Conservation (phyloP, 495 filamentous ascomycete species). For the Penicillium riverlandense region DNA sequence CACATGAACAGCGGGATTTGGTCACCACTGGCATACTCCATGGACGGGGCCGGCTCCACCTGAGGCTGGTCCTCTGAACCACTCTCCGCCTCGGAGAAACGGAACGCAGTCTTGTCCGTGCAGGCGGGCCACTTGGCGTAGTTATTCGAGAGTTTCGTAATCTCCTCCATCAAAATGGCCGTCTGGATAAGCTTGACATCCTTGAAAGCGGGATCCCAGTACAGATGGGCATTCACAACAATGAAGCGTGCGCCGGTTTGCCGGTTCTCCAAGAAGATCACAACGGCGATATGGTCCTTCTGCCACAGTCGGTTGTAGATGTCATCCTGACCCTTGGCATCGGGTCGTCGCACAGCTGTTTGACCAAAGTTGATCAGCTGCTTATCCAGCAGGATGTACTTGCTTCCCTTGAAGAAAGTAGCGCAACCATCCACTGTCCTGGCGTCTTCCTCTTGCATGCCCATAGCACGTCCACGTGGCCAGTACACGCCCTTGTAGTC, state of each 20-base stretch:
- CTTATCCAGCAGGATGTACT: constrained; percentile 90
- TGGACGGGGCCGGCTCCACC: constrained; percentile 53
- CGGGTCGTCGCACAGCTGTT: constrained; percentile 82
- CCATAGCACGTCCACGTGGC: constrained; percentile 77
- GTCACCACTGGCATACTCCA: constrained; percentile 73
- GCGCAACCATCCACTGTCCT: constrained; percentile 89
- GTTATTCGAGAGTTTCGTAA: constrained; percentile 73
- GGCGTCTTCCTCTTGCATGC: constrained; percentile 83
- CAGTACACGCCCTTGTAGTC: constrained; percentile 93
- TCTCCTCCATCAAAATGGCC: constrained; percentile 85
- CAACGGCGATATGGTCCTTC: constrained; percentile 88
- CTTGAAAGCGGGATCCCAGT: constrained; percentile 82
- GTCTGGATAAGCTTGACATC: constrained; percentile 96
- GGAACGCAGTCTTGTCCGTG: constrained; percentile 71
- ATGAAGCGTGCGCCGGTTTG: constrained; percentile 81
- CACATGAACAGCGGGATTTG: constrained; percentile 89
- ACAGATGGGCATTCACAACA: constrained; percentile 86
- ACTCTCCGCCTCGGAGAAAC: constrained; percentile 53
- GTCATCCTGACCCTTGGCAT: constrained; percentile 92
- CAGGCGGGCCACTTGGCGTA: constrained; percentile 70
- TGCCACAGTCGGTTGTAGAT: constrained; percentile 98
- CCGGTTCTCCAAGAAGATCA: constrained; percentile 86
- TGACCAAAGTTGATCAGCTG: constrained; percentile 87
- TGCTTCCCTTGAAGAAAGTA: constrained; percentile 87
- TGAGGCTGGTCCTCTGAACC: constrained; percentile 43